Conservation (phyloP, 768 basidiomycete species). For the Tricholoma matsutake region DNA sequence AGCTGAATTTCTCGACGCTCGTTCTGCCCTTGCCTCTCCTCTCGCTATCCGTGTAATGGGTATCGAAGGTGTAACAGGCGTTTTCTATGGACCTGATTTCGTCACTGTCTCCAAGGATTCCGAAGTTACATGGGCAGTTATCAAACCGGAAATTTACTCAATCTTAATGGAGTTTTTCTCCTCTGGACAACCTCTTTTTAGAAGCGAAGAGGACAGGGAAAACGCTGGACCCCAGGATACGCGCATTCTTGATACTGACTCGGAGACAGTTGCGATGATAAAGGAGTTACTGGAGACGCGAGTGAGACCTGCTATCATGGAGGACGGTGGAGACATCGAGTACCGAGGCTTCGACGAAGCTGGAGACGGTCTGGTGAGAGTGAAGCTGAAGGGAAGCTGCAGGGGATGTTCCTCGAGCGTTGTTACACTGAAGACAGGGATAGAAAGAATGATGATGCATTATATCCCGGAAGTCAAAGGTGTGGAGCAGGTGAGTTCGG, state of each 20-base stretch:
- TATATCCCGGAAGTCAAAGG: constrained; percentile 96
- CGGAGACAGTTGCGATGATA: constrained; percentile 98
- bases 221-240: constrained; percentile 92
- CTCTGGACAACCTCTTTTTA: constrained; percentile 83
- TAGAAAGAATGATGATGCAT: constrained; percentile 99
- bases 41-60: constrained; percentile 95
- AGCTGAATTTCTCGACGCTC: constrained; percentile 92
- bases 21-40: constrained; percentile 83
- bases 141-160: constrained; percentile 97
- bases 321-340: constrained; percentile 98
- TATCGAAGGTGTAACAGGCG: constrained; percentile 81
- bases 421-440: constrained; percentile 94
- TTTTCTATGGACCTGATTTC: constrained; percentile 98
- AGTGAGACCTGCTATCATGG: constrained; percentile 96
- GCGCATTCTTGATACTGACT: constrained; percentile 88
- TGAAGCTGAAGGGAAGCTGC: constrained; percentile 97
- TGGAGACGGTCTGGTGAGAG: constrained; percentile 71
- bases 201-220: constrained; percentile 74
- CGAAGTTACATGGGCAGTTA: constrained; percentile 80
- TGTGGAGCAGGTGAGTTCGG: constrained; percentile 70
- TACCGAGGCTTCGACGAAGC: constrained; percentile 87
- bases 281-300: constrained; percentile 95
- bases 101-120: constrained; percentile 92
- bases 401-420: constrained; percentile 92
- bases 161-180: constrained; percentile 98